Percentiles rank a stretch among this genome's conserved stretches.
Evolutionary conservation across 179 eudicot species (phyloP).

Genomic region (Monotropa hypopitys): DNA sequence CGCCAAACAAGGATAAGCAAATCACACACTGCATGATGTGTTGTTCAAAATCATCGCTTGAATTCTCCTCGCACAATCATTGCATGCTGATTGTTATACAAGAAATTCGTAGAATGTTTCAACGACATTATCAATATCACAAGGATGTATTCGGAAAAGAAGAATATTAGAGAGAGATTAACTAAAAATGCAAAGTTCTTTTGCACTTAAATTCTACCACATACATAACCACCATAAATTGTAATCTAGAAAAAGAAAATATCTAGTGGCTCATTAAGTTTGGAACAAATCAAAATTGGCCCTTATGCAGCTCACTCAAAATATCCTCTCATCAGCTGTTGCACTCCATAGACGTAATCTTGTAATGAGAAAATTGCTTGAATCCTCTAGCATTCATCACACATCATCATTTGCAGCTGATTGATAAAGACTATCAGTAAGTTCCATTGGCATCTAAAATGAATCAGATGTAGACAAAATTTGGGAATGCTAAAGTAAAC

Average conservation of each 20-base stretch:
- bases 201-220: not conserved
- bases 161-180: not conserved
- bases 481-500: no score
- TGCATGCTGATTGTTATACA: not conserved
- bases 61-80: not conserved
- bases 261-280: not conserved
- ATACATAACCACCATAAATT: not conserved
- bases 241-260: not conserved
- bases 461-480: not conserved
- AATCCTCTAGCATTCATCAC: constrained; percentile 23
- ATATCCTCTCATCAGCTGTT: not conserved
- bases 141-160: not conserved
- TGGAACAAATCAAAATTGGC: not conserved
- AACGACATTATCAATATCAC: not conserved
- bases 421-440: constrained; percentile 18
- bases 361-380: not conserved
- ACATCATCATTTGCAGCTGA: constrained; percentile 67
- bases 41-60: not conserved
- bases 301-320: not conserved
- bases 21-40: not conserved
- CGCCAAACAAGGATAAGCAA: not conserved
- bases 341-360: not conserved
- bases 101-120: not conserved
- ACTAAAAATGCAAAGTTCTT: not conserved
- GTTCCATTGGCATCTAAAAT: not conserved